Evolutionary conservation across 176 grass and related monocot species (phyloP), one percentile per base, ranked within the genome.

Genomic region (Triticum monococcum): DNA sequence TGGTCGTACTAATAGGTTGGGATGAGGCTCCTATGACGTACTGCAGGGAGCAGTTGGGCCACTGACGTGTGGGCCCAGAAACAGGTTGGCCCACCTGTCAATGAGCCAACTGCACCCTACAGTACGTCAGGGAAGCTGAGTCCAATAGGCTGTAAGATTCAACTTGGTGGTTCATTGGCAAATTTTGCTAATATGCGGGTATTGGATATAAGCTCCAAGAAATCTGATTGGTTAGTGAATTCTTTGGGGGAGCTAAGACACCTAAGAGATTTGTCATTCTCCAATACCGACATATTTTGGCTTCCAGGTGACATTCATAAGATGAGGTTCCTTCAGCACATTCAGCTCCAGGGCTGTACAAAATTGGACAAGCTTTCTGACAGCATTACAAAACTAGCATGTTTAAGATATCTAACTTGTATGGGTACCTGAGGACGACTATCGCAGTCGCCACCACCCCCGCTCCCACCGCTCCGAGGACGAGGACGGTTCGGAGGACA

Each of bases 311-410:
- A 28, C 18, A 40, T 86, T 54, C 64, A 46, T 3, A 68, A 25
- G 13, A 50, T 86, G 31, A 86, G 5, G 57, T 70, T 71, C 70
- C 38, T 86, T 10, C 46, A 79, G 12, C 77, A 78, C 74, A 67
- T 86, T 43, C 14, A 11, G 1, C 32, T 85, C 3, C 1, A 41
- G 0, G 14, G 1, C 0, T 85, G 83, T 50, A 23, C 26, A 85
- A 45, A 20, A 11, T 64, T 85, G 57, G 24, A 8, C 2, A 22
- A 37, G 0, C 83, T 85, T 30, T 72, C 83, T 52, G 0, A 17
- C 14, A 52, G 14, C 14, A 5, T 17, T 13, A 52, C 48, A 13
- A 52, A 52, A 52, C 74, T 85, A 41, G 11, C 26, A 2, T 45
- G 17, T 22, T 9, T 85, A 77, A 85, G 71, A 62, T 75, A 52